A percentile compares a stretch with the other conserved stretches of the same genome.
phyloP scores from a whole-genome alignment of 2,329 filamentous ascomycete species.

The Onygenales sp. region DNA sequence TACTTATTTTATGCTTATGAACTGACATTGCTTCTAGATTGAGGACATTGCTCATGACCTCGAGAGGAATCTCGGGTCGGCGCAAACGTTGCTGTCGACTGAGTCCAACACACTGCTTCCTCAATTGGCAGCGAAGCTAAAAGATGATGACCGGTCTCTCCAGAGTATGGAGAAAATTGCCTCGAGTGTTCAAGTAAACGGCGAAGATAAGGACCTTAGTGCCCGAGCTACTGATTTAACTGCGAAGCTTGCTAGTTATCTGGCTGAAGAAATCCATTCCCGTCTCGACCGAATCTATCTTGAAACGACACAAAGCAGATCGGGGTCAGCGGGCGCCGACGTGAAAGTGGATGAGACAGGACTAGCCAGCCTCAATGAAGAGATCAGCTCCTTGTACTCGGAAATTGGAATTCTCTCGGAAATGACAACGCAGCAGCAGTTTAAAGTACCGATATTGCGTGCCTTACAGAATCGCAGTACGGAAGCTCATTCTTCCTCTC shows the following conservation, averaged over 20 bases:
- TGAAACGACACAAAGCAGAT: constrained; percentile 12
- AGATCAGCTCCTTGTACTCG: constrained; percentile 30
- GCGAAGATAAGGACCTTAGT: constrained; percentile 19
- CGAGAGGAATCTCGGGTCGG: constrained; percentile 20
- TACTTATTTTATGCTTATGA: constrained; percentile 4
- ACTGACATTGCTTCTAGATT: constrained; percentile 18
- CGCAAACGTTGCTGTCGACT: constrained; percentile 20
- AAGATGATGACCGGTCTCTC: constrained; percentile 28
- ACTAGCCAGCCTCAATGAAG: constrained; percentile 22
- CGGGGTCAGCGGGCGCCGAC: neutral
- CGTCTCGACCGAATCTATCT: constrained; percentile 33
- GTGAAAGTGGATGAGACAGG: constrained; percentile 5
- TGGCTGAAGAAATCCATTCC: constrained; percentile 28
- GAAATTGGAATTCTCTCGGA: constrained; percentile 32
- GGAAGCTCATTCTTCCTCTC: constrained; percentile 19
- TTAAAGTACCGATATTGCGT: constrained; percentile 29
- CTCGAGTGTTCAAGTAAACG: constrained; percentile 19
- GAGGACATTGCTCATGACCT: constrained; percentile 26
- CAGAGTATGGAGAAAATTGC: constrained; percentile 21
- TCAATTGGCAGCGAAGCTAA: constrained; percentile 22
- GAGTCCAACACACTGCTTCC: constrained; percentile 27
- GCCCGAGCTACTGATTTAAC: constrained; percentile 22
- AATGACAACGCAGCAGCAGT: constrained; percentile 35
- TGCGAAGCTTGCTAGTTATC: constrained; percentile 21
- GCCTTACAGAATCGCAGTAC: constrained; percentile 25